Conservation (phyloP, 2,329 filamentous ascomycete genomes). For the Microcyclospora tardicrescens region DNA sequence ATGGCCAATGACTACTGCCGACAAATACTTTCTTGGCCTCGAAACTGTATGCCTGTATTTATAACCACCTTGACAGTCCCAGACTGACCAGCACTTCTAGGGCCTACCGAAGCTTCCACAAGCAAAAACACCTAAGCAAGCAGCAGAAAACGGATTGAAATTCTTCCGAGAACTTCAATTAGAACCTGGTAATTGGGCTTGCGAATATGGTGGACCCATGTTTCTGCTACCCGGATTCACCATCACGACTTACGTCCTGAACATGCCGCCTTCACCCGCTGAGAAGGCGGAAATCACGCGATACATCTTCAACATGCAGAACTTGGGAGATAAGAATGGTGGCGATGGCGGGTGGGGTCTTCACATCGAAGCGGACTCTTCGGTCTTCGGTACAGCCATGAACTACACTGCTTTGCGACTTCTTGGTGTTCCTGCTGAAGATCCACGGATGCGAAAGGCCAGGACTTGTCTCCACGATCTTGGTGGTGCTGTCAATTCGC, state of each 20-base stretch:
- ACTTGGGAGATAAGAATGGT: constrained; percentile 39
- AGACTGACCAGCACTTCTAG: constrained; percentile 34
- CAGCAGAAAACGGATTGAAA: constrained; percentile 67
- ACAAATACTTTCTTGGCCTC: constrained; percentile 76
- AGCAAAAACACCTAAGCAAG: constrained; percentile 59
- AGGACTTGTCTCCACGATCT: constrained; percentile 69
- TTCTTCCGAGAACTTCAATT: constrained; percentile 89
- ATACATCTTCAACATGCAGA: constrained; percentile 74
- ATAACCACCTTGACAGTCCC: neutral
- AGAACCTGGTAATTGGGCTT: constrained; percentile 83
- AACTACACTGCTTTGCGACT: constrained; percentile 77
- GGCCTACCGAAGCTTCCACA: constrained; percentile 57
- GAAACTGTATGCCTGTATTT: constrained; percentile 47
- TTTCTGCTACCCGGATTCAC: constrained; percentile 81
- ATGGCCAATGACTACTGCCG: constrained; percentile 81
- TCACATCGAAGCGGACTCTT: constrained; percentile 87
- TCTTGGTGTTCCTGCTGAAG: constrained; percentile 69
- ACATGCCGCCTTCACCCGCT: constrained; percentile 69
- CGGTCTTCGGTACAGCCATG: constrained; percentile 77
- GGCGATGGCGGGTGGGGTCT: constrained; percentile 94
- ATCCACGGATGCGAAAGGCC: constrained; percentile 74
- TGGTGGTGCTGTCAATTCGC: constrained; percentile 69
- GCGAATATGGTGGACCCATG: constrained; percentile 96
- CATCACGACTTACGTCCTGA: constrained; percentile 76
- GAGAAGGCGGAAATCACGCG: constrained; percentile 82